Base-by-base conservation (phyloP, 1,284 basidiomycete genomes). In the Ustilago cynodontis region DNA sequence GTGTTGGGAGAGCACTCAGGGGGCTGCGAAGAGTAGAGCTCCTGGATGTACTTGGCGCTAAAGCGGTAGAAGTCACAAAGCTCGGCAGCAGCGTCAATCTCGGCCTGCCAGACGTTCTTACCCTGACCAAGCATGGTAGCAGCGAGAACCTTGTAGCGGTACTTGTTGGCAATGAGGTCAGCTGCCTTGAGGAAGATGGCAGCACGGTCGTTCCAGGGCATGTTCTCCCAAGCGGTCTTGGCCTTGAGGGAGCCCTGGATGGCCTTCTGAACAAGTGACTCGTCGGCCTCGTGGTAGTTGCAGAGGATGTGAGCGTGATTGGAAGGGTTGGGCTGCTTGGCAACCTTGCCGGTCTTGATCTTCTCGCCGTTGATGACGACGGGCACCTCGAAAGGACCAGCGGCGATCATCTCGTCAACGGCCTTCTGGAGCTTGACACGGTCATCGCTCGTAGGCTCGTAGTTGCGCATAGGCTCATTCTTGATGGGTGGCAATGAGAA, bases 41-140 rank as follows among this genome's bases (percentile, higher is more conserved):
- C 93, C 87, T 98, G 94, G 41, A 98, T 94, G 86, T 92, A 98
- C 87, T 97, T 95, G 83, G 95, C 95, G 50, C 94, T 93, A 84
- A 99, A 99, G 73, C 97, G 90, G 87, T 98, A 91, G 89, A 99
- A 99, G 87, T 99, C 96, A 64, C 89, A 74, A 67, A 94, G 93
- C 91, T 98, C 96, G 18, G 97, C 96, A 29, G 95, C 96, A 59
- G 97, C 94, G 87, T 99, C 96, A 76, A 99, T 99, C 89, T 99
- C 96, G 24, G 96, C 97, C 88, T 99, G 96, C 96, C 96, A 99
- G 13, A 91, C 92, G 86, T 98, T 99, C 91, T 99, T 99, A 59
- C 97, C 96, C 88, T 99, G 96, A 14, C 96, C 96, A 51, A 99
- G 89, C 88, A 99, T 98, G 53, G 96, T 98, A 33, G 96, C 95